Conservation (phyloP, 202 grass and related monocot genomes). For the Schoenoplectus triqueter region DNA sequence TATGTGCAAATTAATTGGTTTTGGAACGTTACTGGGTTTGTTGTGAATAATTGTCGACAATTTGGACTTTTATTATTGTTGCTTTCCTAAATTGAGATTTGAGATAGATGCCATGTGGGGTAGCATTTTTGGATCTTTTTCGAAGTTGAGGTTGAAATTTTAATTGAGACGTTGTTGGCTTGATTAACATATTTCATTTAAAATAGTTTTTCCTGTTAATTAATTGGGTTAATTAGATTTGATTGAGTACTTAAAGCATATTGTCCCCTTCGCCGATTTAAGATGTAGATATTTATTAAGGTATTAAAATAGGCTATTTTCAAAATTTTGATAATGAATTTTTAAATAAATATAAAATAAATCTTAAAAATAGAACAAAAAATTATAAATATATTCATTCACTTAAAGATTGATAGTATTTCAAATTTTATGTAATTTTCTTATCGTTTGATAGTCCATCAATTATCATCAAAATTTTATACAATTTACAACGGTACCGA, state of each 20-base stretch:
- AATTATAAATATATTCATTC: too few species aligned
- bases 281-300: neutral
- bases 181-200: neutral
- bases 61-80: constrained; percentile 31
- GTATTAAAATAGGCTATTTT: neutral
- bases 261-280: neutral
- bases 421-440: too few species aligned
- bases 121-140: neutral
- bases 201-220: neutral
- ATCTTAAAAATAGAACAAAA: too few species aligned
- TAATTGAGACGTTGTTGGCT: neutral
- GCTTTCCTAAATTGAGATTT: constrained; percentile 14
- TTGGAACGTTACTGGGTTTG: neutral
- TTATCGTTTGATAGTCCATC: too few species aligned
- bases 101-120: neutral
- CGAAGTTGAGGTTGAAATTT: neutral
- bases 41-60: neutral
- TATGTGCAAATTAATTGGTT: constrained; percentile 13
- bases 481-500: too few species aligned
- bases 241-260: neutral
- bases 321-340: too few species aligned
- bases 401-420: too few species aligned
- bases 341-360: too few species aligned
- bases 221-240: neutral
- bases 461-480: too few species aligned